Evolutionary conservation across 257 asterid species (phyloP).

Genomic region (Dorcoceras hygrometricum): DNA sequence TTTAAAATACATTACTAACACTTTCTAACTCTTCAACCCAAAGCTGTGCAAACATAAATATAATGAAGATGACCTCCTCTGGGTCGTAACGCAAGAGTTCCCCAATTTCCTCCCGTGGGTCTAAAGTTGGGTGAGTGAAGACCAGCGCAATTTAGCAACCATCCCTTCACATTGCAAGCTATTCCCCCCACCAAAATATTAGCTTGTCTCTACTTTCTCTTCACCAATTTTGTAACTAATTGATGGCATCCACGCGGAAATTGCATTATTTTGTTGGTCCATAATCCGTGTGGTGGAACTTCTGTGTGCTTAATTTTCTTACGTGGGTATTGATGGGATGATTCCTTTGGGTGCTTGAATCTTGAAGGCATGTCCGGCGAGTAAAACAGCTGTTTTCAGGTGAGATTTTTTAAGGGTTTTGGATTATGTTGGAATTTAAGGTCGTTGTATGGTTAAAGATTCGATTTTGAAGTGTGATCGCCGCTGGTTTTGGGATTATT

Average conservation of each 20-base stretch:
- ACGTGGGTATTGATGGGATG: constrained; percentile 6
- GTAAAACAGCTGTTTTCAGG: constrained; percentile 26
- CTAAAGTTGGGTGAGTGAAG: constrained; percentile 15
- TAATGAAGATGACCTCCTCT: too few species aligned
- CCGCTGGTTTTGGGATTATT: constrained; percentile 1
- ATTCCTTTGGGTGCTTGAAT: constrained; percentile 19
- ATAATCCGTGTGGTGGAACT: constrained; percentile 3
- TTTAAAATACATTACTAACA: too few species aligned
- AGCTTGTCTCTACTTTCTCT: constrained; percentile 27
- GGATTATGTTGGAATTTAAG: constrained; percentile 2
- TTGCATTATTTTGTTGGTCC: not conserved
- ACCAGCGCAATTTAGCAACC: constrained; percentile 31
- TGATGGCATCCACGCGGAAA: constrained; percentile 13
- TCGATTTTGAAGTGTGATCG: constrained; percentile 20
- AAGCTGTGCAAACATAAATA: too few species aligned
- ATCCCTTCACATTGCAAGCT: constrained; percentile 24
- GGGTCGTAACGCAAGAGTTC: too few species aligned
- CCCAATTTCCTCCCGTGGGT: too few species aligned
- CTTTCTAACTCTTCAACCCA: too few species aligned
- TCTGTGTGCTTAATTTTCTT: not conserved
- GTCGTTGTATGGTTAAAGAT: constrained; percentile 22
- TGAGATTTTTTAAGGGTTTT: constrained; percentile 28
- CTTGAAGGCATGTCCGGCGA: constrained; percentile 23
- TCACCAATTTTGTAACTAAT: constrained; percentile 12
- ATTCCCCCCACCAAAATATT: constrained; percentile 23